Base-by-base conservation (phyloP, 2,329 filamentous ascomycete species). In the Venturia asperata region DNA sequence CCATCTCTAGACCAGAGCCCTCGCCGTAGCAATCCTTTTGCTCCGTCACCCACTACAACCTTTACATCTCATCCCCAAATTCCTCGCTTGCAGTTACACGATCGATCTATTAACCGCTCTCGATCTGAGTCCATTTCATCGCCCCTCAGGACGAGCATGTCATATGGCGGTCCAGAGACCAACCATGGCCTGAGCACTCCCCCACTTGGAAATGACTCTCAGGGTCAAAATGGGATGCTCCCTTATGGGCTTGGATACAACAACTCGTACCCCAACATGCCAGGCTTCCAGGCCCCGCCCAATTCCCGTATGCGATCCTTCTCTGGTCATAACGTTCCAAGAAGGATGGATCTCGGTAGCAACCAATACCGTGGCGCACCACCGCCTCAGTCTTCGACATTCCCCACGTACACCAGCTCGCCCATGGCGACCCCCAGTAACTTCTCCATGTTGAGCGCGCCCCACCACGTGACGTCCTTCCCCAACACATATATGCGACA, bases 101-200 rank as follows among this genome's bases (percentile, higher is more conserved):
- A 80, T 66, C 73, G 77, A 15, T 13, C 45, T 43, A 72, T 79
- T 30, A 70, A 70, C 58, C 73, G 78, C 62, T 74, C 73, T 27
- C 71, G 76, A 41, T 77, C 75, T 41, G 79, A 80, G 66, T 74
- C 77, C 5, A 70, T 78, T 3, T 75, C 75, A 41, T 80, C 78
- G 15, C 78, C 78, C 2, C 70, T 81, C 17, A 72, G 79, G 64
- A 75, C 77, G 9, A 80, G 77, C 71, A 77, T 80, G 72, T 79
- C 77, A 42, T 80, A 80, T 34, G 72, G 70, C 15, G 68, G 68
- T 63, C 73, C 74, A 34, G 67, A 67, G 55, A 41, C 47, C 58
- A 69, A 45, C 15, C 39, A 61, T 27, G 69, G 47, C 70, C 70
- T 1, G 62, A 69, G 55, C 72, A 72, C 64, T 68, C 71, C 2